Evolutionary conservation across 2,329 filamentous ascomycete genomes (phyloP), one percentile per base, ranked within the genome.

Genomic region (Gnomoniopsis smithogilvyi): DNA sequence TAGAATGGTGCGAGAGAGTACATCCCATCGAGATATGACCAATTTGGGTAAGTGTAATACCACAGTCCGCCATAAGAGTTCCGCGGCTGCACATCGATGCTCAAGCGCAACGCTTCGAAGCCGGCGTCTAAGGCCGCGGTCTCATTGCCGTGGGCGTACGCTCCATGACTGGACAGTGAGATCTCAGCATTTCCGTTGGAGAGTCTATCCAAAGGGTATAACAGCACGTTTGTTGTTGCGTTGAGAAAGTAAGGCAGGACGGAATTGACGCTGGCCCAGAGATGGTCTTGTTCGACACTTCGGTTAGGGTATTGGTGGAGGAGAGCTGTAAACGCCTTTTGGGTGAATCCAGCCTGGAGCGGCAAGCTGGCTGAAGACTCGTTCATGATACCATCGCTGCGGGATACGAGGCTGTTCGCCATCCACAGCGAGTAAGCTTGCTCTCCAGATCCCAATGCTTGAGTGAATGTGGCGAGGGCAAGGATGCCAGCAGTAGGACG

Each of bases 1-100:
- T 70, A 72, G 63, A 72, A 74, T 30, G 67, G 67, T 48, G 70
- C 70, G 11, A 71, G 70, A 70, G 75, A 75, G 64, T 72, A 76
- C 63, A 79, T 81, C 51, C 79, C 79, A 60, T 83, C 80, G 1
- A 81, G 70, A 51, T 80, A 81, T 62, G 75, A 77, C 73, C 78
- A 77, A 55, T 80, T 68, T 1, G 76, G 78, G 60, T 81, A 81
- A 0, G 59, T 54, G 58, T 55, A 72, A 51, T 72, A 72, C 70
- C 70, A 72, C 6, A 72, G 55, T 0, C 70, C 69, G 24, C 64
- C 61, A 52, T 68, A 64, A 10, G 54, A 2, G 59, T 66, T 72
- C 22, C 68, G 68, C 30, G 1, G 24, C 24, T 59, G 54, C n/a
- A 26, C n/a, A 17, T 6, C 14, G 22, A 59, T 17, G 45, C 43